Percentiles rank a stretch among this genome's conserved stretches.
These are phyloP conservation scores for Solanum raphanifolium DNA, from an alignment of 257 asterid species.

Conservation along the genomic window DNA sequence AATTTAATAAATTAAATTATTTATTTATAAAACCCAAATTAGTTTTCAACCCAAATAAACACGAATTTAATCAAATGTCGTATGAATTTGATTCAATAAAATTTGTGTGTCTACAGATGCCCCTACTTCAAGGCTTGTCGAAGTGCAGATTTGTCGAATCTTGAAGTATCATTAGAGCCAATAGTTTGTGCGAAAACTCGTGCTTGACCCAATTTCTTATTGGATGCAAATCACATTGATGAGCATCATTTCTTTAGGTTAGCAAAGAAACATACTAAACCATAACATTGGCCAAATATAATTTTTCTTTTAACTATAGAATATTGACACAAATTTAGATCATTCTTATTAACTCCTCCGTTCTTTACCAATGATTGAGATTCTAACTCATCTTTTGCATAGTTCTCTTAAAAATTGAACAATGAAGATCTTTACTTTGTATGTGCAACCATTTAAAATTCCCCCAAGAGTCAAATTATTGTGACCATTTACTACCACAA, in stretches of 20 bases:
- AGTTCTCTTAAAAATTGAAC: neutral
- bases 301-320: neutral
- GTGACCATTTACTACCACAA: neutral
- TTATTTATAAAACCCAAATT: too few relatives aligned
- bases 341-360: too few relatives aligned
- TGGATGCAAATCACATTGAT: neutral
- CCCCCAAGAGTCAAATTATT: neutral
- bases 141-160: neutral
- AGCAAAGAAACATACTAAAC: neutral
- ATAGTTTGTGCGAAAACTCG: neutral
- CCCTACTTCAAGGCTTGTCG: neutral
- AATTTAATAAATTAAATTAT: too few relatives aligned
- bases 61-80: too few relatives aligned
- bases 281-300: neutral
- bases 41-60: too few relatives aligned
- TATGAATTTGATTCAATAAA: neutral
- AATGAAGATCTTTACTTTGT: neutral
- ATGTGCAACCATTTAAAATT: neutral
- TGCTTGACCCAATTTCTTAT: neutral
- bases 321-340: too few relatives aligned
- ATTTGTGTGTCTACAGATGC: too few relatives aligned
- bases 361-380: neutral
- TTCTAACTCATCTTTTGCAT: neutral
- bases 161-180: neutral
- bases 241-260: neutral